A percentile compares a stretch with the other conserved stretches of the same genome.
Evolutionary conservation across 73 alveolate genomes (phyloP).

Genomic region (Paramecium pentaurelia): DNA sequence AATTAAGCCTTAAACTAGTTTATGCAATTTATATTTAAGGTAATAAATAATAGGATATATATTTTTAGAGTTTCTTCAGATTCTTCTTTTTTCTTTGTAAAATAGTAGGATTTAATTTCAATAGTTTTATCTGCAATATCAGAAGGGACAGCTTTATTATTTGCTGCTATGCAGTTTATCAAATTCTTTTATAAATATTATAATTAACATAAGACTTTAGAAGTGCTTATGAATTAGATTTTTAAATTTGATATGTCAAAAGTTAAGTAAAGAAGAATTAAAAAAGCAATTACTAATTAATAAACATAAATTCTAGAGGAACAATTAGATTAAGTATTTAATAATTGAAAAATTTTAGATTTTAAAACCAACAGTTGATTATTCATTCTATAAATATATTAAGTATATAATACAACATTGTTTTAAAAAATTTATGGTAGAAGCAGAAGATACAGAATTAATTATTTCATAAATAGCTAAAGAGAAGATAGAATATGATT

Average conservation of each 20-base stretch:
- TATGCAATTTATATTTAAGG: not conserved
- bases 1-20: not conserved
- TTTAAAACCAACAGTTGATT: not conserved
- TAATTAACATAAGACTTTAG: not conserved
- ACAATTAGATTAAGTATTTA: not conserved
- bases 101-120: not conserved
- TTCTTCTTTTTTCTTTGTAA: not conserved
- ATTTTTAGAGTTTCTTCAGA: not conserved
- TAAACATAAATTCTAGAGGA: not conserved
- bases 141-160: not conserved
- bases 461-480: conserved; percentile 28
- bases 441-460: not conserved
- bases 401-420: not conserved
- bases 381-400: not conserved
- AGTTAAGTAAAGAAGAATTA: not conserved
- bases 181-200: not conserved
- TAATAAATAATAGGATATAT: not conserved
- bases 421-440: not conserved
- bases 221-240: not conserved
- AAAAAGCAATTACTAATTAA: not conserved
- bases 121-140: not conserved
- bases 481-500: not conserved
- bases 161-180: not conserved
- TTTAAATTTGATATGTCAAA: not conserved
- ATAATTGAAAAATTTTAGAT: not conserved